Evolutionary conservation across 495 filamentous ascomycete species (phyloP).

Genomic region (Penicillium atrosanguineum): DNA sequence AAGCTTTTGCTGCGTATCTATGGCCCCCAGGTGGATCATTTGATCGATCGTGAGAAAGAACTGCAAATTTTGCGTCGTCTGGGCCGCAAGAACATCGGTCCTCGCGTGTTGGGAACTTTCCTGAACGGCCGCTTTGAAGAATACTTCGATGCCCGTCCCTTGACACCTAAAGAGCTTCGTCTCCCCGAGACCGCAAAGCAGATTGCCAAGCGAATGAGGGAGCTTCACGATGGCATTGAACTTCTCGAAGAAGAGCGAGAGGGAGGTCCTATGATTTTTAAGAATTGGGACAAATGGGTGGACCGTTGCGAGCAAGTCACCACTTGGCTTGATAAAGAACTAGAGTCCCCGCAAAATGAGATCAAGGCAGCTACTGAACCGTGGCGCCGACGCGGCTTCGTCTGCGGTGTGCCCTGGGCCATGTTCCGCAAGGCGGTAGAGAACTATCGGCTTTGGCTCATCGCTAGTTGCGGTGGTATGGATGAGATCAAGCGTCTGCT

Average conservation of each 20-base stretch:
- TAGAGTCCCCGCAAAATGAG: constrained; percentile 45
- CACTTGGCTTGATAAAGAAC: constrained; percentile 69
- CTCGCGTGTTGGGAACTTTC: constrained; percentile 90
- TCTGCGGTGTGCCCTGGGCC: constrained; percentile 85
- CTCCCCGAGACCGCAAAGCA: constrained; percentile 80
- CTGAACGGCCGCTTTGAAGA: constrained; percentile 95
- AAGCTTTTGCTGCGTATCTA: constrained; percentile 93
- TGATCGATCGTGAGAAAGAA: constrained; percentile 92
- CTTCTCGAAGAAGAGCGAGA: constrained; percentile 74
- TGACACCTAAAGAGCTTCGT: constrained; percentile 75
- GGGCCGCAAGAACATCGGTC: constrained; percentile 88
- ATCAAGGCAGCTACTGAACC: constrained; percentile 36
- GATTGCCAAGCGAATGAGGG: constrained; percentile 97
- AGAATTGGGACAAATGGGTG: constrained; percentile 96
- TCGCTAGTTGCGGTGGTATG: constrained; percentile 65
- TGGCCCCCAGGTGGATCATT: constrained; percentile 89
- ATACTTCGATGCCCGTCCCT: constrained; percentile 76
- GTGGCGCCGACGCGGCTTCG: constrained; percentile 68
- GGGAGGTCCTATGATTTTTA: constrained; percentile 78
- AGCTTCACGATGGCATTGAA: constrained; percentile 91
- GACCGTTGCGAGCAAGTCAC: constrained; percentile 74
- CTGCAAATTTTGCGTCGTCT: constrained; percentile 82
- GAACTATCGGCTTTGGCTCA: constrained; percentile 72
- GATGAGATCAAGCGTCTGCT: constrained; percentile 67
- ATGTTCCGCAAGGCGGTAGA: constrained; percentile 73